Evolutionary conservation across 306 rosid species (phyloP).

Genomic region (Acacia crassicarpa): DNA sequence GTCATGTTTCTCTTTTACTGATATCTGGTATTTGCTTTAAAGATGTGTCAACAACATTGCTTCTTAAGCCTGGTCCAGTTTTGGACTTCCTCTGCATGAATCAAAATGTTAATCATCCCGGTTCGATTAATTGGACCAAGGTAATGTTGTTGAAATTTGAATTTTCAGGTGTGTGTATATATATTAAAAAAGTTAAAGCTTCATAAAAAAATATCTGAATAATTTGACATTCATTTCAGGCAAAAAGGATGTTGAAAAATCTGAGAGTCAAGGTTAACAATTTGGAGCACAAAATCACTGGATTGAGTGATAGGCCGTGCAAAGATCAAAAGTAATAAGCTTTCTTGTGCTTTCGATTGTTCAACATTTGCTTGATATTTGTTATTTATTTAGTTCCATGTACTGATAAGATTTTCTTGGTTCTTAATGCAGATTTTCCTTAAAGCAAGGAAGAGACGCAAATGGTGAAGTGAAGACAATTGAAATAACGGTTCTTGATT

Average conservation of each 20-base stretch:
- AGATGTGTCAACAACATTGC: conserved; percentile 56
- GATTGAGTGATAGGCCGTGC: conserved; percentile 51
- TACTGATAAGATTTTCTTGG: not conserved
- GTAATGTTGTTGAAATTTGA: conserved; percentile 7
- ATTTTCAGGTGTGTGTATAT: not conserved
- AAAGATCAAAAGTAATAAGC: conserved; percentile 36
- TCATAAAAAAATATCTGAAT: no score
- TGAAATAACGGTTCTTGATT: conserved; percentile 45
- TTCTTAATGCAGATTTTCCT: conserved; percentile 17
- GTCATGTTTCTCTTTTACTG: not conserved
- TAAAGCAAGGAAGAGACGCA: conserved; percentile 27
- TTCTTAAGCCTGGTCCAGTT: conserved; percentile 54
- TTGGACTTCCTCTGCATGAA: conserved; percentile 41
- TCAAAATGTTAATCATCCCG: conserved; percentile 31
- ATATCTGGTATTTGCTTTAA: not conserved
- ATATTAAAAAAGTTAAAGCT: no score
- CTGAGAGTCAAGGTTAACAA: conserved; percentile 42
- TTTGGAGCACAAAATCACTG: conserved; percentile 51
- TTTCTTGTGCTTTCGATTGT: conserved; percentile 1
- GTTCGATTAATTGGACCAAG: conserved; percentile 49
- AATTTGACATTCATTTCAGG: conserved; percentile 27
- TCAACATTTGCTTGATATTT: not conserved
- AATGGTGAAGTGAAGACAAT: conserved; percentile 30
- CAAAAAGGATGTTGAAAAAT: conserved; percentile 44
- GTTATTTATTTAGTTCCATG: not conserved